Evolutionary conservation across 2,329 filamentous ascomycete species (phyloP).

Genomic region (Fusarium subtropicale): DNA sequence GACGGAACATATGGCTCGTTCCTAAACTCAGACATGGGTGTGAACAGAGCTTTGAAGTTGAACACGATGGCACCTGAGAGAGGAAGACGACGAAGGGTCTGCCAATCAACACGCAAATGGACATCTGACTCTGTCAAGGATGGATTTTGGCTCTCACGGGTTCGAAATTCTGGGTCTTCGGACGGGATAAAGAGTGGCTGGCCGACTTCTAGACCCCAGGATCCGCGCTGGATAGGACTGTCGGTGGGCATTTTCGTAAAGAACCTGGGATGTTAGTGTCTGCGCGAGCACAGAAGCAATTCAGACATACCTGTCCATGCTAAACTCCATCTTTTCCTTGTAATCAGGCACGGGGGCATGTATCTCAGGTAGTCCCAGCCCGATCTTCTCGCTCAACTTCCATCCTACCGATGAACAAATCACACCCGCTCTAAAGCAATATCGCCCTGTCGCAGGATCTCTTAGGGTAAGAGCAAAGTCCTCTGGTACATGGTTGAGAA

Average conservation of each 20-base stretch:
- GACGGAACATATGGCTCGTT: conserved; percentile 80
- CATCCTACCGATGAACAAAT: conserved; percentile 85
- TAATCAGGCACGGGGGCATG: conserved; percentile 83
- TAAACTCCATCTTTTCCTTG: conserved; percentile 87
- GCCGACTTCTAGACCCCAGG: conserved; percentile 84
- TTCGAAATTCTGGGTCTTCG: conserved; percentile 71
- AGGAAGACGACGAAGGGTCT: conserved; percentile 82
- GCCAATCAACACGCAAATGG: conserved; percentile 85
- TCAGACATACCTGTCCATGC: conserved; percentile 77
- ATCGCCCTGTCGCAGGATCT: conserved; percentile 76
- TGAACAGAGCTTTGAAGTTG: conserved; percentile 91
- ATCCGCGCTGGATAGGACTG: conserved; percentile 83
- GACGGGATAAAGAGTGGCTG: conserved; percentile 80
- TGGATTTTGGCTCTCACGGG: conserved; percentile 68
- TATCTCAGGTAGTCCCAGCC: conserved; percentile 75
- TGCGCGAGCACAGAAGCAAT: rapidly evolving
- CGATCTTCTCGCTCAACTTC: conserved; percentile 81
- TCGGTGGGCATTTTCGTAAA: conserved; percentile 82
- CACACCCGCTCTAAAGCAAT: conserved; percentile 79
- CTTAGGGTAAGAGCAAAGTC: conserved; percentile 84
- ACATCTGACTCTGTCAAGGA: conserved; percentile 68
- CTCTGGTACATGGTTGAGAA: conserved; percentile 84
- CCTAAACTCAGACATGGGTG: conserved; percentile 74
- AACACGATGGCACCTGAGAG: conserved; percentile 81
- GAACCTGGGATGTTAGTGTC: conserved; percentile 62